A percentile compares a stretch with the other conserved stretches of the same genome.
phyloP scores from a whole-genome alignment of 108 stramenopile species.

The Conticribra weissflogii region DNA sequence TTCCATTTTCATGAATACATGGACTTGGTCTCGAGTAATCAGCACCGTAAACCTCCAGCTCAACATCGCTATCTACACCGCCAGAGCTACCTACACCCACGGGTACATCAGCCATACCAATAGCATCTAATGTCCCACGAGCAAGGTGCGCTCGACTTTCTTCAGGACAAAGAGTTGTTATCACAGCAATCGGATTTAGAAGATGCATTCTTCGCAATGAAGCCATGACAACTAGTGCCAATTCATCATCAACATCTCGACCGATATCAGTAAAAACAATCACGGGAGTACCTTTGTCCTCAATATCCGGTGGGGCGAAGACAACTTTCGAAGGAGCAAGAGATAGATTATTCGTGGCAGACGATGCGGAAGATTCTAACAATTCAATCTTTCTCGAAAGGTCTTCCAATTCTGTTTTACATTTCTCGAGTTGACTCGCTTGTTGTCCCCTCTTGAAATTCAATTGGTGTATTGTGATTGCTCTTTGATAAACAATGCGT shows the following conservation, averaged over 20 bases:
- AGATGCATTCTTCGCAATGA: slow-evolving; percentile 36
- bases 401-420: slow-evolving; percentile 27
- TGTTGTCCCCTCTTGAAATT: slow-evolving; percentile 55
- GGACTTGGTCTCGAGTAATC: slow-evolving; percentile 44
- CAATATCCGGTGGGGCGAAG: slow-evolving; percentile 29
- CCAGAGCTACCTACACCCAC: slow-evolving; percentile 50
- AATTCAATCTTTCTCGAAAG: slow-evolving; percentile 34
- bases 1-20: slow-evolving; percentile 43
- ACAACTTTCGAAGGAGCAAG: not conserved
- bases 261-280: slow-evolving; percentile 56
- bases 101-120: slow-evolving; percentile 54
- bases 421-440: slow-evolving; percentile 49
- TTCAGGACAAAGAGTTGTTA: slow-evolving; percentile 45
- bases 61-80: slow-evolving; percentile 32
- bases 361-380: slow-evolving; percentile 3
- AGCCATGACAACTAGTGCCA: slow-evolving; percentile 43
- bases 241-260: slow-evolving; percentile 56
- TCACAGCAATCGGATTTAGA: slow-evolving; percentile 50
- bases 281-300: slow-evolving; percentile 44
- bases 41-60: slow-evolving; percentile 48
- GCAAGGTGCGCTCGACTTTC: slow-evolving; percentile 41
- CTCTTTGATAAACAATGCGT: slow-evolving; percentile 40
- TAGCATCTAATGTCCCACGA: slow-evolving; percentile 41
- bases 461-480: slow-evolving; percentile 45
- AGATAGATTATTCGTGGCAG: slow-evolving; percentile 1